These are phyloP conservation scores for Parachaetomium inaequale DNA, from an alignment of 495 filamentous ascomycete genomes.

Conservation along the genomic window DNA sequence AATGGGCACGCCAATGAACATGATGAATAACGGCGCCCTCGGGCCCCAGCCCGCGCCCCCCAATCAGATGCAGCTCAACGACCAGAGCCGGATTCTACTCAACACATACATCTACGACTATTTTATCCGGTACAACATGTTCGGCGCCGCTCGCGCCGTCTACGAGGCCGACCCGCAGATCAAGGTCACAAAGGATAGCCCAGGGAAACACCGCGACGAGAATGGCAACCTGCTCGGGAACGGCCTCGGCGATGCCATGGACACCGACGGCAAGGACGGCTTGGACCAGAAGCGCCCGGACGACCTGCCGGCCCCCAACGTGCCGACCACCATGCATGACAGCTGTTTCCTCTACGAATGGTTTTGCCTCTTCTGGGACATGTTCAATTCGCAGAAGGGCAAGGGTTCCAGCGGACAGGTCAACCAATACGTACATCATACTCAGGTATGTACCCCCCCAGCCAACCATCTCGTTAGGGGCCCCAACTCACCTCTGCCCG, in stretches of 20 bases:
- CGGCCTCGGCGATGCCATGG: slow-evolving; percentile 77
- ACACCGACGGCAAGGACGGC: slow-evolving; percentile 75
- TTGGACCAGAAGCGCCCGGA: slow-evolving; percentile 66
- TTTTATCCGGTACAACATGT: slow-evolving; percentile 77
- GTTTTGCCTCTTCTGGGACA: slow-evolving; percentile 97
- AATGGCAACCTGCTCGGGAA: slow-evolving; percentile 59
- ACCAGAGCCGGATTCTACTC: slow-evolving; percentile 51
- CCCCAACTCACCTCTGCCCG: slow-evolving; percentile 19
- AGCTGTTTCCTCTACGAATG: slow-evolving; percentile 87
- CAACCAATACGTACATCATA: slow-evolving; percentile 70
- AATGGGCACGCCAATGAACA: slow-evolving; percentile 59
- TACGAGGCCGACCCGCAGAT: slow-evolving; percentile 58
- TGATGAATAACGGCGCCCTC: slow-evolving; percentile 65
- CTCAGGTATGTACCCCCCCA: slow-evolving; percentile 55
- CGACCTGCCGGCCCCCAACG: slow-evolving; percentile 72
- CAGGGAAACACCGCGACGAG: slow-evolving; percentile 59
- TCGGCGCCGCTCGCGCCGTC: slow-evolving; percentile 72
- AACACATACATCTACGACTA: slow-evolving; percentile 99
- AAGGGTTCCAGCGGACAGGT: slow-evolving; percentile 53
- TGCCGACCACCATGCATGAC: slow-evolving; percentile 61
- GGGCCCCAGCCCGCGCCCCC: slow-evolving; percentile 34
- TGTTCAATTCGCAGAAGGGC: slow-evolving; percentile 73
- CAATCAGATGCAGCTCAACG: slow-evolving; percentile 27
- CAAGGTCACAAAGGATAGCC: slow-evolving; percentile 53
- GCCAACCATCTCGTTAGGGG: neutral